Evolutionary conservation across 2,329 filamentous ascomycete species (phyloP).

Genomic region (Cordyceps javanica): DNA sequence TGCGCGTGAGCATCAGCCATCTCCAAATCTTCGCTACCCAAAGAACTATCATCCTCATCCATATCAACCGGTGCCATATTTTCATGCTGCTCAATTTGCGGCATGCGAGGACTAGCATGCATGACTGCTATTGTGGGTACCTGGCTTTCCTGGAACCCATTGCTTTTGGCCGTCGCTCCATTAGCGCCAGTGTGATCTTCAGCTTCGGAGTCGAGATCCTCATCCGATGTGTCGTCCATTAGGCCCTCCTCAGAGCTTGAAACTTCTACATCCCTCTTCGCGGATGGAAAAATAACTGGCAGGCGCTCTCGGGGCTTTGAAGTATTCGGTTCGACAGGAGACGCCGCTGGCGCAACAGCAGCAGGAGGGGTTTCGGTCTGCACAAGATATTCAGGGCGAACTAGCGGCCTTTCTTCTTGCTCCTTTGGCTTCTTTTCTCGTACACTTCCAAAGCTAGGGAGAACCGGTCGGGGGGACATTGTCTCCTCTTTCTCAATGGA

Average conservation of each 20-base stretch:
- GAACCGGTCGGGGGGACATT: constrained; percentile 67
- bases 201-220: constrained; percentile 2
- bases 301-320: constrained; percentile 46
- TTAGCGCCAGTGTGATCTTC: constrained; percentile 13
- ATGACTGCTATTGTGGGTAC: constrained; percentile 41
- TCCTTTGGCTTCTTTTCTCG: constrained; percentile 54
- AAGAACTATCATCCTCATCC: constrained; percentile 25
- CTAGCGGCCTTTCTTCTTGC: constrained; percentile 49
- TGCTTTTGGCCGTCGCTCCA: neutral
- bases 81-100: constrained; percentile 13
- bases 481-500: constrained; percentile 55
- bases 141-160: neutral
- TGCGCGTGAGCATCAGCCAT: constrained; percentile 11
- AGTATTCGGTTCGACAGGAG: constrained; percentile 18
- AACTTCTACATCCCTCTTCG: constrained; percentile 58
- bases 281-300: constrained; percentile 63
- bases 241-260: constrained; percentile 27
- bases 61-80: constrained; percentile 43
- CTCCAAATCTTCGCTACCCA: constrained; percentile 1
- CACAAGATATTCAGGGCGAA: constrained; percentile 43
- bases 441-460: constrained; percentile 71
- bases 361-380: neutral
- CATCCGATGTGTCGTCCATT: constrained; percentile 14
- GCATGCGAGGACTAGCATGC: constrained; percentile 35
- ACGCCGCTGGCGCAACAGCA: constrained; percentile 8